Base-by-base conservation (phyloP, 768 basidiomycete genomes). In the Hypsizygus marmoreus region DNA sequence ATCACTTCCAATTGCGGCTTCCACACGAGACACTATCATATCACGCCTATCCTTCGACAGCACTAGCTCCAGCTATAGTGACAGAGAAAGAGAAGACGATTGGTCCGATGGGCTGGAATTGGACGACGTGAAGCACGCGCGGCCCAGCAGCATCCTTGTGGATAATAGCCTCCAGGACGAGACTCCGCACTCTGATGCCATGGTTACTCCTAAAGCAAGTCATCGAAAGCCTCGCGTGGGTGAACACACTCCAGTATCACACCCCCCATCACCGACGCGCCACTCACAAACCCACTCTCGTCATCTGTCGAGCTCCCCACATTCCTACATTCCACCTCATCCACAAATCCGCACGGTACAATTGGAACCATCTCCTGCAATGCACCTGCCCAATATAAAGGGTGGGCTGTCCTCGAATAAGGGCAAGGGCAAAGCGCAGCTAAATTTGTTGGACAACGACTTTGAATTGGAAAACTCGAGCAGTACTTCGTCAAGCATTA, bases 21-120 rank as follows among this genome's bases (percentile, higher is more conserved):
- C 77, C n/a, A 78, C 74, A 2, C 68, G 78, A 25, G 78, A 82
- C 50, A 75, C 73, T 29, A 76, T 82, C 38, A 74, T 79, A 16
- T 71, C 77, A 6, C 70, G 80, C 11, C 63, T 82, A 30, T 82
- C 80, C 6, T 73, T 80, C 28, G 80, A 82, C 43, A 75, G 76
- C 54, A 59, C 65, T 47, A 73, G 70, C 52, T 74, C 75, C 7
- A 70, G 70, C 43, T 69, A 67, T 50, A 72, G 68, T 42, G 73
- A 74, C 41, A 61, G 64, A 17, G 65, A 63, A 25, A 62, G 63
- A 8, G 65, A 62, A 36, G 64, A 68, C 40, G 64, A 63, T 29
- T 48, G 45, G 13, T 34, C 31, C 26, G 64, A 66, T 40, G 71
- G 70, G 13, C 75, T 77, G 47, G 76, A 79, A 59, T 60, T 77